phyloP scores from a whole-genome alignment of 129 eudicot genomes.

The Arctium minus region DNA sequence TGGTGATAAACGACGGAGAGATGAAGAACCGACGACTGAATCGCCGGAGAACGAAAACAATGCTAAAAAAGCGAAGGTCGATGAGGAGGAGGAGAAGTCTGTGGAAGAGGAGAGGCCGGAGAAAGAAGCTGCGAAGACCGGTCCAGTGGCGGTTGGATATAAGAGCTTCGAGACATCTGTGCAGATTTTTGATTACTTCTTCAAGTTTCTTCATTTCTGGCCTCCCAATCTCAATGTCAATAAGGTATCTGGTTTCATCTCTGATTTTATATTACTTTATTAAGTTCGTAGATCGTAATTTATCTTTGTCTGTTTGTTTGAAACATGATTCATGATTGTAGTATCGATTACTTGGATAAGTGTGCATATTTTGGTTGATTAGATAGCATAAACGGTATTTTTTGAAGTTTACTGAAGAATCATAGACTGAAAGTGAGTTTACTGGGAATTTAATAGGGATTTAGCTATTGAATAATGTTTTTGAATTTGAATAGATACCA shows the following conservation, averaged over 20 bases:
- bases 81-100: constrained; percentile 20
- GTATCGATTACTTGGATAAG: not conserved
- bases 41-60: constrained; percentile 25
- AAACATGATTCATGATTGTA: not conserved
- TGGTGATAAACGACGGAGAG: constrained; percentile 56
- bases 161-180: constrained; percentile 60
- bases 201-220: constrained; percentile 74
- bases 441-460: not conserved
- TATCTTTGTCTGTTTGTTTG: not conserved
- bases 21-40: constrained; percentile 38
- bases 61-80: constrained; percentile 40
- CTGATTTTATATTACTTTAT: not conserved
- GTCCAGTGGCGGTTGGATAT: constrained; percentile 48
- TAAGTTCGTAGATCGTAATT: not conserved
- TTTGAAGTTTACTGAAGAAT: not conserved
- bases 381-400: not conserved
- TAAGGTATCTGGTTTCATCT: constrained; percentile 40
- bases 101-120: constrained; percentile 50
- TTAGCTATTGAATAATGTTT: not conserved
- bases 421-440: not conserved
- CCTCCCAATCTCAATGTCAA: constrained; percentile 65
- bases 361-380: not conserved
- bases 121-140: constrained; percentile 16
- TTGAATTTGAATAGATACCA: not conserved
- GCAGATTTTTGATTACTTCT: constrained; percentile 83